Base-by-base conservation (phyloP, 306 rosid species). In the Rosa rugosa region DNA sequence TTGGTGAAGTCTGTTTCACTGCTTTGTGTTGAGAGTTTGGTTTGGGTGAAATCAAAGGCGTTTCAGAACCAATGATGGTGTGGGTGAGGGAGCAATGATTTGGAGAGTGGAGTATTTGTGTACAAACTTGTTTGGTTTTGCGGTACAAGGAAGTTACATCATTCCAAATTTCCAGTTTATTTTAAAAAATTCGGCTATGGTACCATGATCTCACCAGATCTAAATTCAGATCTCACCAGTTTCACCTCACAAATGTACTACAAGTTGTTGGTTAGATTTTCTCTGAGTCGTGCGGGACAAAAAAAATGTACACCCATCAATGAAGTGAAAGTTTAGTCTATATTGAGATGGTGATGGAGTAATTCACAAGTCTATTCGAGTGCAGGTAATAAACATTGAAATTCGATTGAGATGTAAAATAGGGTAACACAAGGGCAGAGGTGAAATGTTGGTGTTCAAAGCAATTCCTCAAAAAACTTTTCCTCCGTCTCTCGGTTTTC, bases 1-100 rank as follows among this genome's bases (percentile, higher is more conserved):
- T 65, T 44, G 77, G 69, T 18, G 69, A 51, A 40, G 71, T 73
- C 79, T 73, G 45, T 73, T 41, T 82, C 81, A 76, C 41, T 11
- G 80, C 71, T 56, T 2, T 70, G 80, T 36, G 80, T 69, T 34
- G 23, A 40, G 49, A 38, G 42, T 77, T 72, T 8, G 59, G 27
- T 69, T 74, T 70, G 31, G 66, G 45, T 59, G 60, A 62, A 51
- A 69, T 25, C 77, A 60, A 40, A 49, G 68, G 22, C 11, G 59
- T 27, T 54, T 36, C 22, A 54, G 50, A 20, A 18, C 38, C 67
- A 40, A 73, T 56, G 38, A 73, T 27, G 54, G 41, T 54, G 66
- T 20, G 22, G 66, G 76, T 6, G n/a, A 20, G 47, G 66, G 6
- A 6, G 51, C 51, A 54, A 73, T 56, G 51, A 73, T 73, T 3